phyloP scores from a whole-genome alignment of 2,329 filamentous ascomycete genomes.

The Ambrosiella xylebori region DNA sequence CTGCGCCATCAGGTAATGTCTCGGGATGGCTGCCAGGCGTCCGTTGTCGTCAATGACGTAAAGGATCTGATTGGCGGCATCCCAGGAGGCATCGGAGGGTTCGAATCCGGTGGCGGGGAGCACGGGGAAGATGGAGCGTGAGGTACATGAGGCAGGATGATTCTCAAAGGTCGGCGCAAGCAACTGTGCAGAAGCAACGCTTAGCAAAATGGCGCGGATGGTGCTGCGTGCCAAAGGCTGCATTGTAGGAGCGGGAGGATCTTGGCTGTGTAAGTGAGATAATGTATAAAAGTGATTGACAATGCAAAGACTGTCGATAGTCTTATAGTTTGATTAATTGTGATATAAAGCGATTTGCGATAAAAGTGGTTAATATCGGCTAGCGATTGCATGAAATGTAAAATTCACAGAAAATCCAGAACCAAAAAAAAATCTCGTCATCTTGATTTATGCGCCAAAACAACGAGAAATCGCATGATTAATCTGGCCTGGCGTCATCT shows the following conservation, averaged over 20 bases:
- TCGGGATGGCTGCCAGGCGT: constrained; percentile 10
- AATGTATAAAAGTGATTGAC: too few relatives aligned
- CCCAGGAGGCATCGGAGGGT: constrained; percentile 13
- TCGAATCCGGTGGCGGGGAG: constrained; percentile 8
- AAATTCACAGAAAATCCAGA: too few relatives aligned
- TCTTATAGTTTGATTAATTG: too few relatives aligned
- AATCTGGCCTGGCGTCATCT: too few relatives aligned
- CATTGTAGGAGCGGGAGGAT: background rate
- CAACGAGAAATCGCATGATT: too few relatives aligned
- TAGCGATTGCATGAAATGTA: too few relatives aligned
- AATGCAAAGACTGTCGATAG: too few relatives aligned
- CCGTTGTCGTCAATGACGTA: constrained; percentile 12
- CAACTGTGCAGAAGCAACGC: constrained; percentile 3
- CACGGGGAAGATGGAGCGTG: constrained; percentile 5
- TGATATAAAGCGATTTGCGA: too few relatives aligned
- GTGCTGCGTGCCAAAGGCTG: background rate
- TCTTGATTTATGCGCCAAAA: too few relatives aligned
- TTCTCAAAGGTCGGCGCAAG: background rate
- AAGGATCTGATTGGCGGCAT: constrained; percentile 2
- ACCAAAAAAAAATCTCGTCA: too few relatives aligned
- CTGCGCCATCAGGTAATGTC: background rate
- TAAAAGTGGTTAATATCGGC: too few relatives aligned
- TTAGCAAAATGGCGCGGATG: background rate
- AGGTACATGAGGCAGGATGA: background rate
- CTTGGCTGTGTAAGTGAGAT: background rate